Conservation (phyloP, 371 early-diverging fungal genomes). For the Mycotypha africana region DNA sequence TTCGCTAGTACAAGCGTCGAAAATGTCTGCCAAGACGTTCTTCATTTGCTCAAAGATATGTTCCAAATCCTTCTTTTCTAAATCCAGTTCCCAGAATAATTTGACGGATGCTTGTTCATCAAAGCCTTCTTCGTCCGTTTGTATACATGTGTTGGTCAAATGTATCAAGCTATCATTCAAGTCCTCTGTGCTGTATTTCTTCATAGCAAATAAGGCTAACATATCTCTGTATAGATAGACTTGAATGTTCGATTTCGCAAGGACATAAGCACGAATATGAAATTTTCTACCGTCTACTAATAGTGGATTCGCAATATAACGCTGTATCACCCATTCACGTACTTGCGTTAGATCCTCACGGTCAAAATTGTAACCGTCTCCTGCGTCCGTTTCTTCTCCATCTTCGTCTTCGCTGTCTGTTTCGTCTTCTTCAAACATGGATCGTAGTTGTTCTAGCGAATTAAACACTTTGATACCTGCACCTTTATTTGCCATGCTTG, state of each 20-base stretch:
- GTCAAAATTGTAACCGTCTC: constrained; percentile 19
- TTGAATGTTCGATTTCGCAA: constrained; percentile 59
- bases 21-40: constrained; percentile 47
- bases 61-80: constrained; percentile 11
- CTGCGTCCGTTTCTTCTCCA: constrained; percentile 16
- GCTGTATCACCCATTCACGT: constrained; percentile 70
- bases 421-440: constrained; percentile 40
- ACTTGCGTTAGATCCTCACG: constrained; percentile 48
- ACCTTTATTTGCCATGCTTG: constrained; percentile 64
- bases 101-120: constrained; percentile 55
- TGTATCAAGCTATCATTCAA: constrained; percentile 50
- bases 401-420: constrained; percentile 32
- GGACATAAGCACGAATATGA: constrained; percentile 66
- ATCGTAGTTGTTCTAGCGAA: constrained; percentile 40
- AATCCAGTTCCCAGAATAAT: constrained; percentile 54
- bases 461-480: constrained; percentile 68
- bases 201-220: constrained; percentile 64
- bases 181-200: constrained; percentile 35
- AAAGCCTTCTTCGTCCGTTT: constrained; percentile 47
- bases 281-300: constrained; percentile 62
- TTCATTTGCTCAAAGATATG: constrained; percentile 57
- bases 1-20: constrained; percentile 56
- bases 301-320: constrained; percentile 58
- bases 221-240: constrained; percentile 65
- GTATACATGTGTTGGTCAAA: constrained; percentile 71